A percentile compares a stretch with the other conserved stretches of the same genome.
Conservation (phyloP, 176 grass and related monocot species). For the Oryza glumipatula region DNA sequence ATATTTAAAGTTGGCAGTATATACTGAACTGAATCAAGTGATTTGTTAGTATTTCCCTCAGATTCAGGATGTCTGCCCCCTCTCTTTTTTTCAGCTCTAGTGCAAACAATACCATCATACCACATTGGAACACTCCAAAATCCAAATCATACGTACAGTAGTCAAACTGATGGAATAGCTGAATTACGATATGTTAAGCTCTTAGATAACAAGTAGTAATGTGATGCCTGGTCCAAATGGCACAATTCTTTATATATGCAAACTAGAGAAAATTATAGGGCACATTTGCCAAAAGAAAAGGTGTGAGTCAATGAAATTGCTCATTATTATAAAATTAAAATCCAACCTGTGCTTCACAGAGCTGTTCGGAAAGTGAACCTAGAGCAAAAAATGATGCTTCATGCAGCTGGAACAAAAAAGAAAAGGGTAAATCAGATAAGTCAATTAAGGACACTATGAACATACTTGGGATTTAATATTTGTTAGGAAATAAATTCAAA, state of each 20-base stretch:
- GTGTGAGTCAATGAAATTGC: slow-evolving; percentile 13
- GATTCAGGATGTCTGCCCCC: background rate
- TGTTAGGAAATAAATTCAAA: background rate
- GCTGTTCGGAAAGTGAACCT: slow-evolving; percentile 86
- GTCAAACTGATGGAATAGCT: too few species aligned
- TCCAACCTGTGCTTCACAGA: slow-evolving; percentile 83
- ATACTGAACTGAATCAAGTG: too few species aligned
- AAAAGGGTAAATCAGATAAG: slow-evolving; percentile 18
- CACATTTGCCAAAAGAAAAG: slow-evolving; percentile 12
- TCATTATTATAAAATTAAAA: slow-evolving; percentile 31
- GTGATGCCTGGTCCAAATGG: background rate
- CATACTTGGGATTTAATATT: background rate
- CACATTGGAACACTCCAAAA: background rate
- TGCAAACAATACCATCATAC: background rate
- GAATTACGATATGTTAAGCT: too few species aligned
- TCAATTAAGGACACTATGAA: slow-evolving; percentile 26
- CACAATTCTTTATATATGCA: background rate
- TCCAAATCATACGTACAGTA: background rate
- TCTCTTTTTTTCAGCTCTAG: background rate
- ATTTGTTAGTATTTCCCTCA: background rate
- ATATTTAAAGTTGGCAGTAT: background rate
- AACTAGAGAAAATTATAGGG: background rate
- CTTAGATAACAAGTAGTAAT: background rate
- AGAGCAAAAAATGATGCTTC: slow-evolving; percentile 94
- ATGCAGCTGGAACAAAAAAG: slow-evolving; percentile 71